Conservation (phyloP, 192 early-diverging fungal species). For the Umbelopsis sp. region DNA sequence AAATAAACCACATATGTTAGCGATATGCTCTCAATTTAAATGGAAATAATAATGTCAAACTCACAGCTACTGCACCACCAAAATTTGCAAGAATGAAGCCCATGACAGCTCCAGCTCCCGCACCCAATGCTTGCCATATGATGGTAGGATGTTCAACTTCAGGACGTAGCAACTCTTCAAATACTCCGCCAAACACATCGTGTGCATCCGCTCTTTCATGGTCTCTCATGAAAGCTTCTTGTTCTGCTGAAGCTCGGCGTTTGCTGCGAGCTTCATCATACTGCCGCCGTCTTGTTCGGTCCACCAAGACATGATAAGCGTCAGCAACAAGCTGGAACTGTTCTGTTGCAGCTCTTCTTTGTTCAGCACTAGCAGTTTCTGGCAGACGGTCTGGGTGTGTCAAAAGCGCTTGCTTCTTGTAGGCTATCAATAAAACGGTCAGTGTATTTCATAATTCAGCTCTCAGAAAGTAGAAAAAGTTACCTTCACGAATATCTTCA, state of each 20-base stretch:
- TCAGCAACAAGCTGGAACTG: constrained; percentile 34
- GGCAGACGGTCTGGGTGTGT: constrained; percentile 38
- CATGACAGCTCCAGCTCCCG: constrained; percentile 32
- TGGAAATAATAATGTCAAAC: constrained; percentile 14
- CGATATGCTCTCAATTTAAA: too few relatives aligned
- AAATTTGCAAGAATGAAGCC: constrained; percentile 38
- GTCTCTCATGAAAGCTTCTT: constrained; percentile 6
- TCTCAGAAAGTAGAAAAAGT: background rate
- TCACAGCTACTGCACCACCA: constrained; percentile 33
- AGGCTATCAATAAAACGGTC: constrained; percentile 20
- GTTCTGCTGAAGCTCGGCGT: background rate
- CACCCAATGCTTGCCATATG: constrained; percentile 37
- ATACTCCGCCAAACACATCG: constrained; percentile 37
- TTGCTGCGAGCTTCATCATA: constrained; percentile 29
- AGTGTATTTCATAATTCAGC: background rate
- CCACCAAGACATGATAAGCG: constrained; percentile 36
- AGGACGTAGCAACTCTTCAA: constrained; percentile 38
- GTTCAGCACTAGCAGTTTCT: constrained; percentile 2
- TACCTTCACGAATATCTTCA: constrained; percentile 37
- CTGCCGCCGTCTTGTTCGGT: constrained; percentile 25
- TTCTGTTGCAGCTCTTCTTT: constrained; percentile 29
- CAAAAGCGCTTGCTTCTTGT: constrained; percentile 38
- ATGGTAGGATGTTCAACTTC: constrained; percentile 38
- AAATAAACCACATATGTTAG: constrained; percentile 7
- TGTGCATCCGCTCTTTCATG: constrained; percentile 22